Percentiles rank a stretch among this genome's conserved stretches.
These are phyloP conservation scores for Cryptosporidium sp. DNA, from an alignment of 169 alveolate genomes.

Conservation along the genomic window DNA sequence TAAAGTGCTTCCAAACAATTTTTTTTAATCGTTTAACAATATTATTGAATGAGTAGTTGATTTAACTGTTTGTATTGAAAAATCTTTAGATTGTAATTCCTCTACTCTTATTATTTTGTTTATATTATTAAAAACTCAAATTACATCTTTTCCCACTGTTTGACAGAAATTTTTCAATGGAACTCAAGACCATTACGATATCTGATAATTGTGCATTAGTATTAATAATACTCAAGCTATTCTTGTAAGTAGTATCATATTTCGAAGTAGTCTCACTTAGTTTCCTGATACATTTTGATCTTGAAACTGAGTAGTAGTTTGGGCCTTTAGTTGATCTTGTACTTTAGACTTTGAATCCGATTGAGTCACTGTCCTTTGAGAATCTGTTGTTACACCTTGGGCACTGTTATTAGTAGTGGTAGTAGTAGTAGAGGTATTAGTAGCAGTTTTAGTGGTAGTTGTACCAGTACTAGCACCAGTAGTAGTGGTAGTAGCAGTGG, in stretches of 20 bases:
- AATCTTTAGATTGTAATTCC: too few species aligned
- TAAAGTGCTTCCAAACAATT: background rate
- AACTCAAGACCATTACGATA: background rate
- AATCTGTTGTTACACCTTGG: background rate
- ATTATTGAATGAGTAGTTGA: background rate
- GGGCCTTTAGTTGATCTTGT: background rate
- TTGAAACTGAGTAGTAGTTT: slow-evolving; percentile 12
- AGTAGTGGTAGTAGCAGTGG: background rate
- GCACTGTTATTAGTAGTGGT: background rate
- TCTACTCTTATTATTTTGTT: background rate
- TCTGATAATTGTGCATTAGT: too few species aligned
- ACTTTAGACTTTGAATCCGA: background rate
- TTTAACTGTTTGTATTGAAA: too few species aligned
- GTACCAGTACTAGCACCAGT: background rate
- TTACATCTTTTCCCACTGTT: background rate
- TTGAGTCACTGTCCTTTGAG: background rate
- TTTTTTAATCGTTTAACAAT: too few species aligned
- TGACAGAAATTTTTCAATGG: too few species aligned
- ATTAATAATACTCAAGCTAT: background rate
- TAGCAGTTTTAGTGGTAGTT: background rate
- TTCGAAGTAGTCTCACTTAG: background rate
- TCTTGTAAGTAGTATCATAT: background rate
- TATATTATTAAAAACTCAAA: background rate
- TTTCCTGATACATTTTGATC: slow-evolving; percentile 49
- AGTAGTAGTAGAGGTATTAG: background rate